Base-by-base conservation (phyloP, 2,329 filamentous ascomycete species). In the Lasiodiplodia citricola region DNA sequence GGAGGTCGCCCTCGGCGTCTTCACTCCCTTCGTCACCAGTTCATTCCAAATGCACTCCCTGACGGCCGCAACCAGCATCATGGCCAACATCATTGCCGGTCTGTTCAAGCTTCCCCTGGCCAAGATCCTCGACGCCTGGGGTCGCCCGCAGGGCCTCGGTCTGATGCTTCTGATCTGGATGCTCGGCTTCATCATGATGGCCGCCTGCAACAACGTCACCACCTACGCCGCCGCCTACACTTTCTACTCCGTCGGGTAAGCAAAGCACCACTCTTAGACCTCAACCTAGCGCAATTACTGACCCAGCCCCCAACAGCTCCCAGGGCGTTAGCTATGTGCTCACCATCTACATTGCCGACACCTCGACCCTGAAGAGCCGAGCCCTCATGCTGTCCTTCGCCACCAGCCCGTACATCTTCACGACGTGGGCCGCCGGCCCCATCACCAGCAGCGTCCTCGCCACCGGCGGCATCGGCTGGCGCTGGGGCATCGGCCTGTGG, bases 401-500 rank as follows among this genome's bases (percentile, higher is more conserved):
- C 10, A 72, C 74, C 0, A 77, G 75, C 2, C 75, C 77, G 5
- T 78, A 74, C 73, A 72, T 79, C 67, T 74, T 76, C 69, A 78
- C 75, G 13, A 75, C 73, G 23, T 79, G 75, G 75, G 64, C 77
- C 6, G 76, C 74, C 55, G 75, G 75, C 4, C 74, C 72, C 31
- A 74, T 75, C 2, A 73, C 77, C 35, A 63, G 72, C 1, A 66
- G 71, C 18, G 82, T 82, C 1, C 84, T 90, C 57, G 81, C 89
- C 37, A 23, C 18, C 1, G 23, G 23, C 41, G 79, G 83, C 0
- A 83, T 86, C 2, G 81, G 85, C 7, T 91, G 87, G 85, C 84
- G 87, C 55, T 93, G 90, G 90, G 88, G 84, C 1, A 92, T 89
- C 73, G 91, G 89, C 25, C 83, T 86, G 73, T 92, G 90, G 76